Evolutionary conservation across 1,284 basidiomycete species (phyloP).

Genomic region (Papiliotrema fonsecae): DNA sequence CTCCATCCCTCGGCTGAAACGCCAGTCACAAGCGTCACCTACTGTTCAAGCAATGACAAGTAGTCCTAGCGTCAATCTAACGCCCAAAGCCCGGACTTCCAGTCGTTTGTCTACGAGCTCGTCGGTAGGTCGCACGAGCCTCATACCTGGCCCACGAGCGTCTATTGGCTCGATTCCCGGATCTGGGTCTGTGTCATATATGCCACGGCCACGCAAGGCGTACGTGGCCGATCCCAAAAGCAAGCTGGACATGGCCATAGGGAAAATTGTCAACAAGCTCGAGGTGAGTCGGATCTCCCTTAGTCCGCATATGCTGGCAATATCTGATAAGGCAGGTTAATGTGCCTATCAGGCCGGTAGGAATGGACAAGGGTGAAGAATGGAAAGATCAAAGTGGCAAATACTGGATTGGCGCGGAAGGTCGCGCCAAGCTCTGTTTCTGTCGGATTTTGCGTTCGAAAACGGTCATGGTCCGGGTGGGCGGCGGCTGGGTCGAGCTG

Average conservation of each 20-base stretch:
- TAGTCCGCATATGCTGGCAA: neutral
- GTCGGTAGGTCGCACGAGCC: no score
- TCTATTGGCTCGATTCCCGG: no score
- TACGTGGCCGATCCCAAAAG: constrained; percentile 82
- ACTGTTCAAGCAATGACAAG: neutral
- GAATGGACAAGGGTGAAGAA: constrained; percentile 15
- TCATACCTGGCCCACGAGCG: no score
- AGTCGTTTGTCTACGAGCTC: neutral
- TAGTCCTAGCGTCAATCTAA: neutral
- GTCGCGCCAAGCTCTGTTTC: constrained; percentile 72
- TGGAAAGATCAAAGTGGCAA: constrained; percentile 89
- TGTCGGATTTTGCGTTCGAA: constrained; percentile 86
- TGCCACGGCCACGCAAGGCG: constrained; percentile 48
- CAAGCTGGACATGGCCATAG: constrained; percentile 86
- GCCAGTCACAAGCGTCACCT: neutral
- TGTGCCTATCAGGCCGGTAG: constrained; percentile 72
- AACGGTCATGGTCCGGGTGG: constrained; percentile 91
- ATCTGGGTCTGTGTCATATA: no score
- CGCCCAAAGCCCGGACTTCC: neutral
- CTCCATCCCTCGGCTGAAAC: constrained; percentile 9
- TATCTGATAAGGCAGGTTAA: constrained; percentile 47
- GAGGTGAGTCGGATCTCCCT: constrained; percentile 54
- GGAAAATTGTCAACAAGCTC: constrained; percentile 80
- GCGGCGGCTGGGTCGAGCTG: constrained; percentile 88
- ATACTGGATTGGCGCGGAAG: constrained; percentile 89